Conservation (phyloP, 177 flowering plant species). For the Vitis hybrid region DNA sequence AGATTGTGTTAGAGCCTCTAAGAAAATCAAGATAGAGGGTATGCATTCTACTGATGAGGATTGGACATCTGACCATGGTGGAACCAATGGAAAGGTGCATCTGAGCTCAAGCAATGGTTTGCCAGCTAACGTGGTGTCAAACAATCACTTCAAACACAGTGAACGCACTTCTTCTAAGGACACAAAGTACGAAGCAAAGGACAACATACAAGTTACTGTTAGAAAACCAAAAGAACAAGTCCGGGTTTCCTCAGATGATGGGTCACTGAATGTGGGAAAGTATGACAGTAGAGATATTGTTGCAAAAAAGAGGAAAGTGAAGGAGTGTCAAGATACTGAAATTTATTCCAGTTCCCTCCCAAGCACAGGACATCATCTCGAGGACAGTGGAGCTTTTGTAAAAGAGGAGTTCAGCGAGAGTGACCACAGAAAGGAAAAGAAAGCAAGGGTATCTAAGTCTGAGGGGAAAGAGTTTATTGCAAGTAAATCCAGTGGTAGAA, state of each 20-base stretch:
- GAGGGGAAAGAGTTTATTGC: conserved; percentile 34
- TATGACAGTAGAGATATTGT: conserved; percentile 15
- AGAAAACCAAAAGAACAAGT: conserved; percentile 23
- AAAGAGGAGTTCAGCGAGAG: conserved; percentile 32
- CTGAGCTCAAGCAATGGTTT: conserved; percentile 31
- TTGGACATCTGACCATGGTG: conserved; percentile 30
- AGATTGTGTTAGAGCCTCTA: conserved; percentile 25
- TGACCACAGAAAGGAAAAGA: conserved; percentile 38
- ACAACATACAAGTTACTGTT: conserved; percentile 12
- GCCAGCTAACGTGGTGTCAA: conserved; percentile 27
- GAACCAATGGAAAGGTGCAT: conserved; percentile 22
- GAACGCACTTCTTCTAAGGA: conserved; percentile 29
- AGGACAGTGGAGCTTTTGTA: conserved; percentile 15
- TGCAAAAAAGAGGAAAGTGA: conserved; percentile 46
- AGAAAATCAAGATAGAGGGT: conserved; percentile 36
- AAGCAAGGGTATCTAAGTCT: conserved; percentile 35
- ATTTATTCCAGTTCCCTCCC: conserved; percentile 17
- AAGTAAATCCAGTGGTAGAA: conserved; percentile 19
- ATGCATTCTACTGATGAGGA: conserved; percentile 21
- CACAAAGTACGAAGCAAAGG: conserved; percentile 21
- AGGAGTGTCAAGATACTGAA: conserved; percentile 23
- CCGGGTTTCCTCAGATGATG: conserved; percentile 24
- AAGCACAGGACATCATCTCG: conserved; percentile 14
- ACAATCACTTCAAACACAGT: conserved; percentile 21
- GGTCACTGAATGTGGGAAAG: conserved; percentile 24